A percentile compares a stretch with the other conserved stretches of the same genome.
These are phyloP conservation scores for Halenospora varia DNA, from an alignment of 495 filamentous ascomycete genomes.

Conservation along the genomic window DNA sequence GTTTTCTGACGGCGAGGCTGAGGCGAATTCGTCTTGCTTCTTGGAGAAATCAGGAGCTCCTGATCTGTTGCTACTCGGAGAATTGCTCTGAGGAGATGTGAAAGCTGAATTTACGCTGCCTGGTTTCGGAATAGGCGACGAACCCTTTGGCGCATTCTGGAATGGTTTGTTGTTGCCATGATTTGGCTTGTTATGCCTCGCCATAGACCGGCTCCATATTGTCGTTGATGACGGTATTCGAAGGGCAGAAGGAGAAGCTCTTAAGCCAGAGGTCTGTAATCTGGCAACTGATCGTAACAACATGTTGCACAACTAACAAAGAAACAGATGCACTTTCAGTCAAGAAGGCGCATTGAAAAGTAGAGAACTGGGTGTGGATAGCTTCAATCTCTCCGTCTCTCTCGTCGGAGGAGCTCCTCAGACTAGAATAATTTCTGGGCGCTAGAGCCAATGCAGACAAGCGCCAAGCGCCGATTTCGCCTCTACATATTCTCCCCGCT, in stretches of 20 bases:
- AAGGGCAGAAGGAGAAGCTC: constrained; percentile 10
- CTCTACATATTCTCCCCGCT: constrained; percentile 10
- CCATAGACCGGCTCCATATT: constrained; percentile 24
- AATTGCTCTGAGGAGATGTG: not conserved
- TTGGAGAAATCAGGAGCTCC: constrained; percentile 13
- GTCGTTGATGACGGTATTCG: constrained; percentile 20
- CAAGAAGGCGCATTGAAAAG: constrained; percentile 22
- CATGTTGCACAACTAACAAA: constrained; percentile 13
- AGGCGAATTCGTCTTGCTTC: constrained; percentile 42
- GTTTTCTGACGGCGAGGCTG: constrained; percentile 34
- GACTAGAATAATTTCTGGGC: not conserved
- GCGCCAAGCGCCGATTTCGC: not conserved
- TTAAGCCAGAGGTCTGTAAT: constrained; percentile 16
- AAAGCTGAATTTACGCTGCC: constrained; percentile 4
- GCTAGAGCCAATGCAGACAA: not conserved
- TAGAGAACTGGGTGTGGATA: not conserved
- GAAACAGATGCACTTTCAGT: constrained; percentile 19
- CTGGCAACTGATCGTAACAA: constrained; percentile 17
- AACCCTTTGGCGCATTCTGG: constrained; percentile 29
- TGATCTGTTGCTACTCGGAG: constrained; percentile 2
- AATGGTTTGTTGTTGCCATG: constrained; percentile 28
- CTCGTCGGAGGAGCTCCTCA: not conserved
- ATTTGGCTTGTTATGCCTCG: constrained; percentile 18
- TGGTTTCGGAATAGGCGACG: constrained; percentile 6
- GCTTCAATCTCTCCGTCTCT: not conserved